A percentile compares a stretch with the other conserved stretches of the same genome.
These are phyloP conservation scores for Curvularia eragrostidis DNA, from an alignment of 2,329 filamentous ascomycete species.

Conservation along the genomic window DNA sequence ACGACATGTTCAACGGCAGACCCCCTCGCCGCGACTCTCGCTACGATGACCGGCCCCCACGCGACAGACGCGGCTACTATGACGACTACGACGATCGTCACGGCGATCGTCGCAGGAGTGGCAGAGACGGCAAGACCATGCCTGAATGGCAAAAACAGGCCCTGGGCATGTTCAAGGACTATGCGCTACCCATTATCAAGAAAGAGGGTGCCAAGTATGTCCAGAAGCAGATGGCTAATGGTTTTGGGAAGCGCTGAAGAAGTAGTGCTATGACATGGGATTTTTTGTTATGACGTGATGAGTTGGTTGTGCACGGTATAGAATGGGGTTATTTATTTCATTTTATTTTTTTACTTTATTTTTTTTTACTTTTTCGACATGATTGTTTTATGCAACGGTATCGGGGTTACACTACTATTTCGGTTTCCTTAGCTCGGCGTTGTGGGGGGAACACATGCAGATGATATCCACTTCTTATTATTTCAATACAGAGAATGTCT, in stretches of 20 bases:
- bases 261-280: background rate
- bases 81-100: constrained; percentile 24
- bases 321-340: background rate
- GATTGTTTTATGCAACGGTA: too few relatives aligned
- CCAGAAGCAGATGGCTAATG: constrained; percentile 36
- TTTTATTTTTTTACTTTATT: background rate
- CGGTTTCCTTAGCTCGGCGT: background rate
- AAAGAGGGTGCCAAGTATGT: constrained; percentile 42
- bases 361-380: background rate
- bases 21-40: constrained; percentile 23
- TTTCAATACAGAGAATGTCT: background rate
- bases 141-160: constrained; percentile 43
- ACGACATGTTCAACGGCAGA: constrained; percentile 29
- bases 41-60: constrained; percentile 20
- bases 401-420: background rate
- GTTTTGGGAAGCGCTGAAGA: constrained; percentile 25
- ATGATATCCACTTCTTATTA: background rate
- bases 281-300: background rate
- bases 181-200: constrained; percentile 45
- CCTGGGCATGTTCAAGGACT: constrained; percentile 42
- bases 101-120: constrained; percentile 21
- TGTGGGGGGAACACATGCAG: background rate
- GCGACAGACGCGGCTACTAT: constrained; percentile 10
- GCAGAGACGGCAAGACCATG: constrained; percentile 15
- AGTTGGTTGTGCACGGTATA: background rate